Conservation (phyloP, 371 early-diverging fungal genomes). For the Dinochytrium kinnereticum region DNA sequence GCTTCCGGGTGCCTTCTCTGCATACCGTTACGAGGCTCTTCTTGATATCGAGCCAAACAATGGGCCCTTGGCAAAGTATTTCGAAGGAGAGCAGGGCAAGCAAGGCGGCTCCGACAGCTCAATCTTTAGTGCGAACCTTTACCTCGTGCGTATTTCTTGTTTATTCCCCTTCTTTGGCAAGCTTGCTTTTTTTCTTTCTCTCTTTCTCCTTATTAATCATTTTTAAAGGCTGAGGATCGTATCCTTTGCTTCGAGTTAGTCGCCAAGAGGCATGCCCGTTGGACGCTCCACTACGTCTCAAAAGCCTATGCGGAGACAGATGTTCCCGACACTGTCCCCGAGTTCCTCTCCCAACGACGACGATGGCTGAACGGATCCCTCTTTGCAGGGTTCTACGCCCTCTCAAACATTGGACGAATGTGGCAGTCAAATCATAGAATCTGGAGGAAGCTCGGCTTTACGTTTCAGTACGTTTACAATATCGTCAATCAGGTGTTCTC, state of each 20-base stretch:
- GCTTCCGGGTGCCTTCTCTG: conserved; percentile 92
- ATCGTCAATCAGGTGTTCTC: conserved; percentile 46
- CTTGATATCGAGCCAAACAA: conserved; percentile 28
- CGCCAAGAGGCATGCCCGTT: conserved; percentile 60
- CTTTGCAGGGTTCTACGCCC: conserved; percentile 46
- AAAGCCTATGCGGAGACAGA: conserved; percentile 54
- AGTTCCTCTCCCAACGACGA: conserved; percentile 89
- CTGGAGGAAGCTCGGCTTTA: conserved; percentile 39
- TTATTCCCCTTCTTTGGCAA: too few species aligned
- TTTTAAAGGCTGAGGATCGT: conserved; percentile 66
- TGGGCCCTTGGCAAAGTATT: conserved; percentile 87
- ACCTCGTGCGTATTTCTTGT: conserved; percentile 49
- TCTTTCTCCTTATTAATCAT: neutral
- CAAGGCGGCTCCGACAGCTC: conserved; percentile 18
- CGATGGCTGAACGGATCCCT: conserved; percentile 82
- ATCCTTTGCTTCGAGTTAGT: conserved; percentile 85
- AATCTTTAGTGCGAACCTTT: conserved; percentile 72
- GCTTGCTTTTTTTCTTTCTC: neutral
- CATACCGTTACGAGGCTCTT: conserved; percentile 66
- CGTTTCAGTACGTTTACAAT: conserved; percentile 48
- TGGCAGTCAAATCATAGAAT: conserved; percentile 45
- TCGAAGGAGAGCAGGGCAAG: conserved; percentile 77
- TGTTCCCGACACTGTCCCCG: conserved; percentile 56
- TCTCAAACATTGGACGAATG: conserved; percentile 40
- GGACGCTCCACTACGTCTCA: conserved; percentile 49